Conservation (phyloP, 805 yeast genomes). For the Metschnikowia gelsemii region DNA sequence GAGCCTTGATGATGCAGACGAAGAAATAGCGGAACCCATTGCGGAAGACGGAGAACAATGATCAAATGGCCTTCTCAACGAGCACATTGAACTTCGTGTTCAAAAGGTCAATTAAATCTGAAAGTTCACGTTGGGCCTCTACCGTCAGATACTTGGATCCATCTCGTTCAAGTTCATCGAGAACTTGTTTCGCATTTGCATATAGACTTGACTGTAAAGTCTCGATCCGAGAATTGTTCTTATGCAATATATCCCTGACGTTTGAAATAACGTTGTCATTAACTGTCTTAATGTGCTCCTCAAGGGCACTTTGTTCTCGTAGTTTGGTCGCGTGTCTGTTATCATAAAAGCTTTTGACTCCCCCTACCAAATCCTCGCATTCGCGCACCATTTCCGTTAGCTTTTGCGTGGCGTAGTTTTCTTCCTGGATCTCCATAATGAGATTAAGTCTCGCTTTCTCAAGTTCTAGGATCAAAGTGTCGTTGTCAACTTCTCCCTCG, state of each 20-base stretch:
- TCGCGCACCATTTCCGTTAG: slow-evolving; percentile 34
- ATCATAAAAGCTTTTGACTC: slow-evolving; percentile 32
- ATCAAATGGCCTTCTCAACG: neutral
- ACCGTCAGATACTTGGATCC: neutral
- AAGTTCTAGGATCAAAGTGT: slow-evolving; percentile 22
- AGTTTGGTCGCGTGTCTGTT: slow-evolving; percentile 22
- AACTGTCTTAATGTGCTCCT: slow-evolving; percentile 1
- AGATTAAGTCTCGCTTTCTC: slow-evolving; percentile 31
- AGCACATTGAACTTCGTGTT: slow-evolving; percentile 1
- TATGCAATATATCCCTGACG: slow-evolving; percentile 3
- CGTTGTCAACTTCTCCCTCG: slow-evolving; percentile 24
- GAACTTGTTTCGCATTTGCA: slow-evolving; percentile 3
- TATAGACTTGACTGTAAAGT: slow-evolving; percentile 2
- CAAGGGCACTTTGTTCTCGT: slow-evolving; percentile 1
- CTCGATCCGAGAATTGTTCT: slow-evolving; percentile 1
- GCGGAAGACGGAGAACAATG: slow-evolving; percentile 14
- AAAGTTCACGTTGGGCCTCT: slow-evolving; percentile 3
- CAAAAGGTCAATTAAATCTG: slow-evolving; percentile 3
- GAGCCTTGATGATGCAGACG: slow-evolving; percentile 11
- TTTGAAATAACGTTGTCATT: neutral
- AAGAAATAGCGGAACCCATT: slow-evolving; percentile 3
- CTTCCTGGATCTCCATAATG: slow-evolving; percentile 41
- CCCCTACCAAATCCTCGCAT: slow-evolving; percentile 33
- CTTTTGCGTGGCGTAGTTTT: slow-evolving; percentile 33
- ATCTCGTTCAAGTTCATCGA: slow-evolving; percentile 2